phyloP scores from a whole-genome alignment of 2,329 filamentous ascomycete species.

The Fusarium lyarnte region DNA sequence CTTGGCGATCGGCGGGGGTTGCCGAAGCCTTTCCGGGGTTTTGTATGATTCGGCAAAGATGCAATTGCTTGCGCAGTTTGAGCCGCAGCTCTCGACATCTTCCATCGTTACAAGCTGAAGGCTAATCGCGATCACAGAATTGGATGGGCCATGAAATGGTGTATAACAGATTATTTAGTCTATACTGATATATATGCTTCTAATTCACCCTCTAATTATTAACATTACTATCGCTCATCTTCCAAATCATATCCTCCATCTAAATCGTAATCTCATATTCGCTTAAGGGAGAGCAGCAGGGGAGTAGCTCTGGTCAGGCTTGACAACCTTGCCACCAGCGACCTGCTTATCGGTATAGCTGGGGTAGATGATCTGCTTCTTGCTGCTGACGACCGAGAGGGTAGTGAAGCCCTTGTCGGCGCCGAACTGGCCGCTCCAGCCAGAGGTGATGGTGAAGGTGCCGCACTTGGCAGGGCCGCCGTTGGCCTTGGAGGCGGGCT shows the following conservation, averaged over 20 bases:
- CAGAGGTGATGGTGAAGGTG: conserved; percentile 59
- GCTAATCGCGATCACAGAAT: neutral
- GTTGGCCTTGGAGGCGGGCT: conserved; percentile 48
- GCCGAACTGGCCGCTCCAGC: conserved; percentile 67
- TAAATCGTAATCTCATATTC: neutral
- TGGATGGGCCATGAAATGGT: neutral
- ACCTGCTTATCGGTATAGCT: conserved; percentile 63
- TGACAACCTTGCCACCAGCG: conserved; percentile 54
- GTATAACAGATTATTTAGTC: neutral
- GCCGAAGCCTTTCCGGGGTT: neutral
- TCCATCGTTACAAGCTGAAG: fast-evolving
- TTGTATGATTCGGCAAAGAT: neutral
- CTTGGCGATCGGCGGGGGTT: neutral
- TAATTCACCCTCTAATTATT: neutral
- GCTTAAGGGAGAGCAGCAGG: conserved; percentile 39
- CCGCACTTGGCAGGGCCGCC: conserved; percentile 57
- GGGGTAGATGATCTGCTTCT: conserved; percentile 59
- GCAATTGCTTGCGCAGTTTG: fast-evolving
- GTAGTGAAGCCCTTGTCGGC: conserved; percentile 62
- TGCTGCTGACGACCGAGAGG: conserved; percentile 55
- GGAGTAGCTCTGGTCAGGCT: conserved; percentile 59
- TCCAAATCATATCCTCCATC: neutral
- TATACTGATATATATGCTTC: conserved; percentile 1
- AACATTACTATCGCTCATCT: neutral
- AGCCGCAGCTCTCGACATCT: fast-evolving